Evolutionary conservation across 805 yeast species (phyloP).

Genomic region (Yamadazyma akitaensis): DNA sequence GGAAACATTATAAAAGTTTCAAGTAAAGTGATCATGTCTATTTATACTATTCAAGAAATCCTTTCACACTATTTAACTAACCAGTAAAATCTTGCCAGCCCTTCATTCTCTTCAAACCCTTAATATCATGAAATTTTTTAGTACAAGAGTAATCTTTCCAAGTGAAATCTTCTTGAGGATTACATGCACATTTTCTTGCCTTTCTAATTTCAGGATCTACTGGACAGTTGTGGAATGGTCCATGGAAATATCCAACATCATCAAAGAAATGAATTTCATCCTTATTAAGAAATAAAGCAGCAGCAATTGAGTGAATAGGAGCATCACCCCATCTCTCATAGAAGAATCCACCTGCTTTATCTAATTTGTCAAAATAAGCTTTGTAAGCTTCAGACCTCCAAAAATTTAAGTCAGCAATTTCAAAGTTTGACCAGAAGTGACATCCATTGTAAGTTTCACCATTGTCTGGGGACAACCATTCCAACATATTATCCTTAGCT

Average conservation of each 20-base stretch:
- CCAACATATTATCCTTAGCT: slow-evolving; percentile 62
- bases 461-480: slow-evolving; percentile 64
- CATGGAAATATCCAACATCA: slow-evolving; percentile 82
- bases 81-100: slow-evolving; percentile 54
- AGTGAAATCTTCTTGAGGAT: slow-evolving; percentile 69
- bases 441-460: slow-evolving; percentile 75
- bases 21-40: not conserved
- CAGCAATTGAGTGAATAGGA: slow-evolving; percentile 88
- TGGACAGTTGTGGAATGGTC: slow-evolving; percentile 82
- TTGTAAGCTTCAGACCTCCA: slow-evolving; percentile 73
- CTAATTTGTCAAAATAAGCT: slow-evolving; percentile 70
- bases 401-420: slow-evolving; percentile 68
- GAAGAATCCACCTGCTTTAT: slow-evolving; percentile 87
- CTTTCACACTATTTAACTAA: not conserved
- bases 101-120: slow-evolving; percentile 54
- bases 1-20: not conserved
- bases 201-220: slow-evolving; percentile 56
- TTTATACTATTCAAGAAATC: not conserved
- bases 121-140: slow-evolving; percentile 54
- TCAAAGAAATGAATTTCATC: slow-evolving; percentile 73
- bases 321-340: slow-evolving; percentile 96
- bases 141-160: slow-evolving; percentile 76
- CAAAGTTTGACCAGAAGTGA: slow-evolving; percentile 92
- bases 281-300: slow-evolving; percentile 68
- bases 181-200: slow-evolving; percentile 67